These are phyloP conservation scores for Xylariaceae sp. DNA, from an alignment of 2,329 filamentous ascomycete species.

Conservation along the genomic window DNA sequence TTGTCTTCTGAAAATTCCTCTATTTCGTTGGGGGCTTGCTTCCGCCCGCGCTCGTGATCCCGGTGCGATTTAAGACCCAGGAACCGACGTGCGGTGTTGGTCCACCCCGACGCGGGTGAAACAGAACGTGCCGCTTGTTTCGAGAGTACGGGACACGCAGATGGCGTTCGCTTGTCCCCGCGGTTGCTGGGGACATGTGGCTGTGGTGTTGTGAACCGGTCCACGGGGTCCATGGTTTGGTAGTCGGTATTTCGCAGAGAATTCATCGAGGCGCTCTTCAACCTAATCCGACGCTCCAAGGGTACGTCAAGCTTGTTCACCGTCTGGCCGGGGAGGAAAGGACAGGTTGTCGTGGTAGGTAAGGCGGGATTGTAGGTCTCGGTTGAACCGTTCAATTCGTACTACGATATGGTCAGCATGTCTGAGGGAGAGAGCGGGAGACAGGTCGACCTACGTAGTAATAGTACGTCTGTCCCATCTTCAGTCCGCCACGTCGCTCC, in stretches of 20 bases:
- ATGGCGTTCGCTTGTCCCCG: slow-evolving; percentile 34
- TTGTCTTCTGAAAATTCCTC: slow-evolving; percentile 29
- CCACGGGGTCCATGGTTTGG: slow-evolving; percentile 72
- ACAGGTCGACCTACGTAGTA: slow-evolving; percentile 69
- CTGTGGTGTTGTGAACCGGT: slow-evolving; percentile 69
- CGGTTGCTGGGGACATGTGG: slow-evolving; percentile 44
- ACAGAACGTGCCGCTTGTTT: slow-evolving; percentile 42
- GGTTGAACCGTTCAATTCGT: slow-evolving; percentile 72
- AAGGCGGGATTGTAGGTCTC: slow-evolving; percentile 71
- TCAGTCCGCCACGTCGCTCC: slow-evolving; percentile 72
- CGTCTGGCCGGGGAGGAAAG: slow-evolving; percentile 79
- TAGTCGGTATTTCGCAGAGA: slow-evolving; percentile 56
- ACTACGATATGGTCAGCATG: slow-evolving; percentile 49
- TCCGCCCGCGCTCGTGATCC: slow-evolving; percentile 35
- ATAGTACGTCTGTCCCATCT: slow-evolving; percentile 91
- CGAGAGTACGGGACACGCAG: slow-evolving; percentile 33
- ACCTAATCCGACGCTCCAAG: slow-evolving; percentile 56
- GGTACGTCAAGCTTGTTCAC: slow-evolving; percentile 84
- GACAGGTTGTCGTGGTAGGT: slow-evolving; percentile 74
- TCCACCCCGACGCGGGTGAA: slow-evolving; percentile 49
- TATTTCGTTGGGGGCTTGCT: slow-evolving; percentile 22
- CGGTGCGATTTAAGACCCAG: slow-evolving; percentile 42
- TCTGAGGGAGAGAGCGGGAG: neutral
- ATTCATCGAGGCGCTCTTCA: slow-evolving; percentile 62
- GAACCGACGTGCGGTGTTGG: slow-evolving; percentile 43